These are phyloP conservation scores for Coriolopsis trogii DNA, from an alignment of 1,284 basidiomycete species.

Conservation along the genomic window DNA sequence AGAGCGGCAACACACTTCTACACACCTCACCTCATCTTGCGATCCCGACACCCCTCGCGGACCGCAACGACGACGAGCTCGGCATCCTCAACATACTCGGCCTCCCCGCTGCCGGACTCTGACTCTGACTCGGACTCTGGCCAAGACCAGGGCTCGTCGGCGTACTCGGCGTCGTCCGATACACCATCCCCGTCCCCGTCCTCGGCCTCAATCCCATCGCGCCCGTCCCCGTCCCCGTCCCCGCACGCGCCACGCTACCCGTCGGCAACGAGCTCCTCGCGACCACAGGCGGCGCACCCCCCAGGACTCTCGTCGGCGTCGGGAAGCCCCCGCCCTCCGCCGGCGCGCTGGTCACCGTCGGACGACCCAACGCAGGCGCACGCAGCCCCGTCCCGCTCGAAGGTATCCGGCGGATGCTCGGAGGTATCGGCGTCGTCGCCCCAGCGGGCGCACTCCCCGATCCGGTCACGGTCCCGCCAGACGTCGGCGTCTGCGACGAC, in stretches of 20 bases:
- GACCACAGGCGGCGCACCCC: neutral
- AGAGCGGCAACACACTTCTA: too few species aligned
- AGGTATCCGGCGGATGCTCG: constrained; percentile 4
- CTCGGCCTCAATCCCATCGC: constrained; percentile 47
- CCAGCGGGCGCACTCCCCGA: too few species aligned
- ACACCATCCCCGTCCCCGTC: constrained; percentile 72
- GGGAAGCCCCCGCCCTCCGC: constrained; percentile 16
- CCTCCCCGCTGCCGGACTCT: constrained; percentile 6
- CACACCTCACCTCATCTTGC: too few species aligned
- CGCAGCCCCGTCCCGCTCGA: constrained; percentile 4
- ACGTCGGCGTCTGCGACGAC: constrained; percentile 4
- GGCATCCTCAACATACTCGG: constrained; percentile 32
- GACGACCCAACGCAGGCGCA: constrained; percentile 9
- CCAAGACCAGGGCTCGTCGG: constrained; percentile 10
- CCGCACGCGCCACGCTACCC: constrained; percentile 18
- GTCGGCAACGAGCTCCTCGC: constrained; percentile 8
- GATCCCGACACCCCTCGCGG: constrained; percentile 20
- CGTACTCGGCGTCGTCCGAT: constrained; percentile 39
- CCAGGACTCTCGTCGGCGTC: too few species aligned
- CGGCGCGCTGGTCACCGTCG: constrained; percentile 9
- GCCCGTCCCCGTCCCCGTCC: constrained; percentile 19
- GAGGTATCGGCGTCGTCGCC: too few species aligned
- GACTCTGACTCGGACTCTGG: too few species aligned
- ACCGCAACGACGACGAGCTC: constrained; percentile 26
- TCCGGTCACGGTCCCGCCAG: too few species aligned